These are phyloP conservation scores for Vicia villosa DNA, from an alignment of 306 rosid genomes.

Conservation along the genomic window DNA sequence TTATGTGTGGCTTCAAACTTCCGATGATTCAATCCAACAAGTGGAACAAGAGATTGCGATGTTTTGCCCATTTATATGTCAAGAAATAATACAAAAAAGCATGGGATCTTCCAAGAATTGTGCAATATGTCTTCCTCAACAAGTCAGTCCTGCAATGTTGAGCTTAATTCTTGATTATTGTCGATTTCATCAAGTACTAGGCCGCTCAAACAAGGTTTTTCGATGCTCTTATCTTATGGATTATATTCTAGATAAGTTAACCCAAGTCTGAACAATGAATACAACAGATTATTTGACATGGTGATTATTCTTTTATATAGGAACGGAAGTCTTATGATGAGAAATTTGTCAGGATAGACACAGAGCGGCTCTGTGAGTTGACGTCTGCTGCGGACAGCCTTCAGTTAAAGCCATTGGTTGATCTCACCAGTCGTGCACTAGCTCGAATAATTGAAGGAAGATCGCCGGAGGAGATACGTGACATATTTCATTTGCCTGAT, in stretches of 20 bases:
- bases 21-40: constrained; percentile 93
- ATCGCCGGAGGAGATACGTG: constrained; percentile 97
- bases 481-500: constrained; percentile 97
- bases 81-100: constrained; percentile 77
- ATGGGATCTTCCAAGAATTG: constrained; percentile 88
- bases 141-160: constrained; percentile 86
- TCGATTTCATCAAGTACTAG: constrained; percentile 94
- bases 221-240: constrained; percentile 15
- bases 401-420: constrained; percentile 93
- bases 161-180: constrained; percentile 93
- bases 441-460: constrained; percentile 99
- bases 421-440: constrained; percentile 95
- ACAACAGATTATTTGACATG: constrained; percentile 33
- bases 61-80: constrained; percentile 88
- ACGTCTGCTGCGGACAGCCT: constrained; percentile 98
- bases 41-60: constrained; percentile 94
- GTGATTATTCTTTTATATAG: constrained; percentile 50
- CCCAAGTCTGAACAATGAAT: constrained; percentile 19
- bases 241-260: constrained; percentile 17
- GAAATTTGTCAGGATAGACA: constrained; percentile 85
- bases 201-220: constrained; percentile 92
- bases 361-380: constrained; percentile 91
- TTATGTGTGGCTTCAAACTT: constrained; percentile 85
- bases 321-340: constrained; percentile 90
- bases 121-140: constrained; percentile 97